phyloP scores from a whole-genome alignment of 805 yeast genomes.

The Yarrowia porcina region DNA sequence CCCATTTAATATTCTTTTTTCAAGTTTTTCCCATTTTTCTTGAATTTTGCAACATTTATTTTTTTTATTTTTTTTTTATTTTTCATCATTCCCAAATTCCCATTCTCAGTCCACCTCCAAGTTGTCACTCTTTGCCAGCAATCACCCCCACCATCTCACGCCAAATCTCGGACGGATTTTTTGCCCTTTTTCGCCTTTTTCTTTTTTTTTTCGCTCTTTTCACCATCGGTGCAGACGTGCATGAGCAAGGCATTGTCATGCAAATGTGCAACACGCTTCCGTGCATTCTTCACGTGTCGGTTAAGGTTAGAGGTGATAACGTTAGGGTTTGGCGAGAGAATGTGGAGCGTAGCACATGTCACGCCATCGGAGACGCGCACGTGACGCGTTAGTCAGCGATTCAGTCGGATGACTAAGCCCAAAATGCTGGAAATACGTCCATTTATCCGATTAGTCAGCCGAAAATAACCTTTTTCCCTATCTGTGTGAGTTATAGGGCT shows the following conservation, averaged over 20 bases:
- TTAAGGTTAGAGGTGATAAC: background rate
- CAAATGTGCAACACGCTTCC: conserved; percentile 16
- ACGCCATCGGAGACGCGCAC: background rate
- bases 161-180: background rate
- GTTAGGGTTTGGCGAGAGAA: background rate
- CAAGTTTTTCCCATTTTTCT: too few species aligned
- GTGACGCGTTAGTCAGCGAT: background rate
- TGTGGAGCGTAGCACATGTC: conserved; percentile 13
- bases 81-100: too few species aligned
- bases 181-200: background rate
- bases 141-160: too few species aligned
- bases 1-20: too few species aligned
- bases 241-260: background rate
- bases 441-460: background rate
- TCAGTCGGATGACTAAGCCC: too few species aligned
- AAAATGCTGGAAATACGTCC: too few species aligned
- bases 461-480: too few species aligned
- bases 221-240: background rate
- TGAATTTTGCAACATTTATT: too few species aligned
- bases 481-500: too few species aligned
- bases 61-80: too few species aligned
- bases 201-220: background rate
- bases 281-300: conserved; percentile 15
- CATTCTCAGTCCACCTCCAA: too few species aligned
- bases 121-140: too few species aligned